Percentiles rank a stretch among this genome's conserved stretches.
Conservation (phyloP, 2,329 filamentous ascomycete species). For the Chaetomiaceae sp. region DNA sequence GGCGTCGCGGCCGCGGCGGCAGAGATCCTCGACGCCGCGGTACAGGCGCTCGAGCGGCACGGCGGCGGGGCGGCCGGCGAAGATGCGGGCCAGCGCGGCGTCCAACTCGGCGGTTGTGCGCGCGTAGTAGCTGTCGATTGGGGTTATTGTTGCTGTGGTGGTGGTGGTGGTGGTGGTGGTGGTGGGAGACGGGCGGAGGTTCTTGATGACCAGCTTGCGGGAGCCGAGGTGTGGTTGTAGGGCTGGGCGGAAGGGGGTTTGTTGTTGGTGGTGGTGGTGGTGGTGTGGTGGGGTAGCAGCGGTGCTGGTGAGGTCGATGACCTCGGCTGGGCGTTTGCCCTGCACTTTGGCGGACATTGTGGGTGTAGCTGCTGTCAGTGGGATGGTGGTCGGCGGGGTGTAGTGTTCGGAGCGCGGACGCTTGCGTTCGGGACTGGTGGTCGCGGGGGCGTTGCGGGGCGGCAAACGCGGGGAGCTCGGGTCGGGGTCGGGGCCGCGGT, state of each 20-base stretch:
- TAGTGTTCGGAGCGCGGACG: constrained; percentile 24
- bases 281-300: background rate
- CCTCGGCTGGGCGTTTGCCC: constrained; percentile 34
- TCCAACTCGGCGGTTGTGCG: constrained; percentile 70
- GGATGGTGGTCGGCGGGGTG: constrained; percentile 8
- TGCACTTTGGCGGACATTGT: constrained; percentile 28
- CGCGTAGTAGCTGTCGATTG: constrained; percentile 68
- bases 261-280: constrained; percentile 5
- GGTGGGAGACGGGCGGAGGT: constrained; percentile 60
- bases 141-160: constrained; percentile 27
- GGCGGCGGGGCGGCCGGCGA: constrained; percentile 56
- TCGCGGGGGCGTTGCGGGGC: constrained; percentile 7
- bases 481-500: constrained; percentile 24
- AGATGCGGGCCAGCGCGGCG: constrained; percentile 65
- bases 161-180: constrained; percentile 26
- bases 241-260: constrained; percentile 25
- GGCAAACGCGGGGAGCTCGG: constrained; percentile 3
- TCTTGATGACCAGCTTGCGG: constrained; percentile 90
- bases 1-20: constrained; percentile 69
- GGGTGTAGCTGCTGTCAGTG: constrained; percentile 4
- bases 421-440: constrained; percentile 25
- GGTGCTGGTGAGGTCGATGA: constrained; percentile 40
- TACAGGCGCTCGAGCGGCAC: constrained; percentile 85
- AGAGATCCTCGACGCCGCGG: constrained; percentile 84
- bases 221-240: constrained; percentile 72